Evolutionary conservation across 257 asterid species (phyloP).

Genomic region (Solanum virginianum): DNA sequence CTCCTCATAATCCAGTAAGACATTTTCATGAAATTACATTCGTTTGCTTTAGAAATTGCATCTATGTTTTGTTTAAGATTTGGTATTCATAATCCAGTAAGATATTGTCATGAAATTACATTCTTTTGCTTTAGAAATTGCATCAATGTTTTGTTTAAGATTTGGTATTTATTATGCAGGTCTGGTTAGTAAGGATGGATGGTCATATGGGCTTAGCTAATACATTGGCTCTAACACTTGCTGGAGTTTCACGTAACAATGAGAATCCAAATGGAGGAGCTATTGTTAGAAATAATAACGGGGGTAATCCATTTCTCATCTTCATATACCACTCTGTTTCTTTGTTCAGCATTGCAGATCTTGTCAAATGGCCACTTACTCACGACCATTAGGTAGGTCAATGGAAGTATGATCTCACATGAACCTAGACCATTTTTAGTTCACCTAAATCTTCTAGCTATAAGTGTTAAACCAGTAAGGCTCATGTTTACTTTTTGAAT

Average conservation of each 20-base stretch:
- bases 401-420: neutral
- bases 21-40: conserved; percentile 1
- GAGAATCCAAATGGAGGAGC: conserved; percentile 67
- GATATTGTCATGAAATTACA: conserved; percentile 4
- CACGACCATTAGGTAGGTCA: neutral
- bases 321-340: neutral
- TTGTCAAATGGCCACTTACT: neutral
- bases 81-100: conserved; percentile 52
- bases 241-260: conserved; percentile 48
- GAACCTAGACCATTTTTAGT: neutral
- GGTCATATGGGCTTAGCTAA: conserved; percentile 99
- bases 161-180: conserved; percentile 29
- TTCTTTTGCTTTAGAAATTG: conserved; percentile 3
- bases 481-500: neutral
- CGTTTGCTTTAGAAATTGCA: conserved; percentile 4
- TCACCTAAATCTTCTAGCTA: neutral
- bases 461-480: neutral
- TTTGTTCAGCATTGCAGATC: neutral
- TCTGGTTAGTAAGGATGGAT: conserved; percentile 88
- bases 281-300: conserved; percentile 40
- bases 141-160: neutral
- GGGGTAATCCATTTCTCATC: conserved; percentile 32
- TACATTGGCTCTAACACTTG: conserved; percentile 64
- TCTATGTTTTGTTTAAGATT: neutral
- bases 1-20: conserved; percentile 80